Evolutionary conservation across 2,329 filamentous ascomycete species (phyloP), one percentile per base, ranked within the genome.

Genomic region (Chaetomiaceae sp.): DNA sequence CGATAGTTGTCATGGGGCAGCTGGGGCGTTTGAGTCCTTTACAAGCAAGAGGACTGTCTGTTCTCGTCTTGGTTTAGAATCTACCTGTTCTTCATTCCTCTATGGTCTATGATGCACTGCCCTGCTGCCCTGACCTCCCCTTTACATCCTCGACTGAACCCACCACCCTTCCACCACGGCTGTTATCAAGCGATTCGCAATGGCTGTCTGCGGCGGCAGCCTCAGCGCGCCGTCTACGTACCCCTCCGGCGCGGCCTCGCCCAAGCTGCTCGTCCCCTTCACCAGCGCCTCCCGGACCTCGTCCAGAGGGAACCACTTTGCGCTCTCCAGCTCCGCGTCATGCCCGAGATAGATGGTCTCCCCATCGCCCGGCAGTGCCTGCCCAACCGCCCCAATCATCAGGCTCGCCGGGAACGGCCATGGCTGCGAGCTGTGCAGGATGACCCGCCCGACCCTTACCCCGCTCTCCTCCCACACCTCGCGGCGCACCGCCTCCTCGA

Each of bases 391-490:
- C 3, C 79, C 89, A 61, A 95, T 89, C 87, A 95, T 94, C 62
- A 95, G 67, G 63, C 85, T 92, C 0, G 87, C 84, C 0, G 89
- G 89, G 66, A 90, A 94, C 2, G 89, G 89, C 89, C 89, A 95
- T 1, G 89, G 89, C 71, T 95, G 89, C 16, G 87, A 88, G 40
- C 85, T 89, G 68, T 95, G 89, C 49, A 95, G 81, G 18, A 91
- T 81, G 4, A 95, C 89, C 1, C 88, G 78, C 23, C 87, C 89
- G 10, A 92, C 80, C 6, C 73, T 74, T 29, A 94, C 88, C 14
- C 89, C 89, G 34, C 85, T 83, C 71, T 95, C 89, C 67, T 95
- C 89, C 86, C 88, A 91, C 2, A 91, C 87, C 72, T 95, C 89
- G 51, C 89, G 79, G 1, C 89, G 79, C 5, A 92, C 88, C 0